Conservation (phyloP, 2,329 filamentous ascomycete genomes). For the Periconia macrospinosa region DNA sequence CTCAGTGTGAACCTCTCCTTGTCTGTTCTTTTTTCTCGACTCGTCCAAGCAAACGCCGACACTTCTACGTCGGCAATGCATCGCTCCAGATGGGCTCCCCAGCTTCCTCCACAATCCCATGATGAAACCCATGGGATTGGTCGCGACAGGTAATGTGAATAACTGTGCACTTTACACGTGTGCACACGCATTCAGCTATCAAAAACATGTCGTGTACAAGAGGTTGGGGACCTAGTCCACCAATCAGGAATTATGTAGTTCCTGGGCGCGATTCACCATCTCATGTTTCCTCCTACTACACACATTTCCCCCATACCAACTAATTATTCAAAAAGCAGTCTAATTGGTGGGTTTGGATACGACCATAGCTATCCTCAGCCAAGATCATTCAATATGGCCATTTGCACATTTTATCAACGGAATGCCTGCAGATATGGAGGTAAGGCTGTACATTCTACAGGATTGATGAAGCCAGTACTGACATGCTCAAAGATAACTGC, state of each 20-base stretch:
- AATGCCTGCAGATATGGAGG: constrained; percentile 68
- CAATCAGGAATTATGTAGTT: too few species aligned
- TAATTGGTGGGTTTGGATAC: constrained; percentile 4
- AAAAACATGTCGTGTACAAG: background rate
- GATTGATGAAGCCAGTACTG: constrained; percentile 4
- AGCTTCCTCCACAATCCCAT: background rate
- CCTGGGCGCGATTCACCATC: too few species aligned
- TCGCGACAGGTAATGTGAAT: constrained; percentile 20
- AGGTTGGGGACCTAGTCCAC: too few species aligned
- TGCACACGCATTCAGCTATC: background rate
- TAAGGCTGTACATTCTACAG: constrained; percentile 36
- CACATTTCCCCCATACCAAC: background rate
- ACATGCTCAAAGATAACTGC: constrained; percentile 55
- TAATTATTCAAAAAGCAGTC: constrained; percentile 9
- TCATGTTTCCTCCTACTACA: background rate
- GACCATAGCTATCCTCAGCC: background rate
- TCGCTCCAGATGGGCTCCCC: constrained; percentile 18
- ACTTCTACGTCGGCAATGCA: constrained; percentile 14
- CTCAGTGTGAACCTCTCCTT: background rate
- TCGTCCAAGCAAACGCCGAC: background rate
- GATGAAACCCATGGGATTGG: constrained; percentile 5
- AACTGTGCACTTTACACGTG: background rate
- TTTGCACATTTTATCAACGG: constrained; percentile 68
- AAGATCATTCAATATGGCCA: constrained; percentile 34
- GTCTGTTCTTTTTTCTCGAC: background rate